Evolutionary conservation across 495 filamentous ascomycete genomes (phyloP), one percentile per base, ranked within the genome.

Genomic region (Podospora pseudopauciseta): DNA sequence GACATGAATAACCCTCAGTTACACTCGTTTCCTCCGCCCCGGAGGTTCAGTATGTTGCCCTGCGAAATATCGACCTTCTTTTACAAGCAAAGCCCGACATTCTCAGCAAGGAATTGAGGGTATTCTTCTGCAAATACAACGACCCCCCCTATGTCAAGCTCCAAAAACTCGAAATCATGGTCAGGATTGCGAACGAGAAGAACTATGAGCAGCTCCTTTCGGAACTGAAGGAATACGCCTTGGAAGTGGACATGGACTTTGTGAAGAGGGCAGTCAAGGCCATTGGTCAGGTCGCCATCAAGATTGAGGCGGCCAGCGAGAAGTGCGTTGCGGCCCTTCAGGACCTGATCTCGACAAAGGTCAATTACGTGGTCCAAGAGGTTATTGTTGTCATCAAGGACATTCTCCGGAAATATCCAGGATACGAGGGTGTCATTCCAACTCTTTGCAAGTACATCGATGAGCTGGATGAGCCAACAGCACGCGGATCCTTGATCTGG

Each of bases 111-210:
- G 95, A 99, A 79, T 89, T 99, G 63, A 89, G 95, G 60, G 95
- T 99, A 2, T 99, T 99, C 82, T 99, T 98, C 82, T 99, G 95
- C 89, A 99, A 99, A 82, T 99, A 99, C 82, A 97, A 99, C 77
- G 95, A 99, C 75, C 95, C 95, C 1, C 93, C 92, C 18, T 99
- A 99, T 74, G 90, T 99, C 79, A 99, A 99, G 76, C 87, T 99
- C 34, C 89, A 97, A 78, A 99, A 99, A 69, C 88, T 99, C 59
- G 95, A 99, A 74, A 98, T 98, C 67, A 98, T 99, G 95, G 94
- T 99, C 18, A 90, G 96, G 79, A 98, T 99, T 88, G 94, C 95
- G 61, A 99, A 96, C 80, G 93, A 97, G 68, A 92, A 91, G 75
- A 99, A 98, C 73, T 92, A 95, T 56, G 95, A 99, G 70, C 96